phyloP scores from a whole-genome alignment of 495 filamentous ascomycete genomes.

The Tuber microsphaerosporum region DNA sequence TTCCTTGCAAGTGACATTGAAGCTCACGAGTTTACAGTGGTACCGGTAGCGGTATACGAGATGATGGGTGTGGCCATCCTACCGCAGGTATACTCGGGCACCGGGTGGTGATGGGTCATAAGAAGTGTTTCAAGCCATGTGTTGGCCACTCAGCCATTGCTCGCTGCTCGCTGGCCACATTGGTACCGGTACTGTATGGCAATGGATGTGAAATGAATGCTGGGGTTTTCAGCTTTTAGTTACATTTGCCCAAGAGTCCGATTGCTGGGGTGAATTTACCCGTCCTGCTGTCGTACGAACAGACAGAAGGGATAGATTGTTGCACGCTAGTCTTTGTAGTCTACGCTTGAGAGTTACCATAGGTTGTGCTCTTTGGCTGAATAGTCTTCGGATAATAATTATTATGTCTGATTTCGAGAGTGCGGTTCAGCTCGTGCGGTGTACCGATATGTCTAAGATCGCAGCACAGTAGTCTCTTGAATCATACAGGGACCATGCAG shows the following conservation, averaged over 20 bases:
- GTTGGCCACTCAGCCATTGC: not conserved
- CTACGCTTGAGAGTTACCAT: not conserved
- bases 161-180: not conserved
- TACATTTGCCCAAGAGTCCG: not conserved
- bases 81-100: not conserved
- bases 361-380: not conserved
- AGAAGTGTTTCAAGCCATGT: not conserved
- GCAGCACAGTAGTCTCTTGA: not conserved
- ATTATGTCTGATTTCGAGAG: not conserved
- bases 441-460: not conserved
- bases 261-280: not conserved
- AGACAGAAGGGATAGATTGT: not conserved
- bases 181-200: not conserved
- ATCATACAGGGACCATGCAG: not conserved
- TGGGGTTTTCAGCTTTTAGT: not conserved
- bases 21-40: not conserved
- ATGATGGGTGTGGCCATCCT: not conserved
- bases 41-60: not conserved
- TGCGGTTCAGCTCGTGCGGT: not conserved
- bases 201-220: not conserved
- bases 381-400: not conserved
- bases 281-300: not conserved
- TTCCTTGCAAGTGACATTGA: not conserved
- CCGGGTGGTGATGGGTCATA: not conserved
- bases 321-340: not conserved